Evolutionary conservation across 1,139 yeast species (phyloP).

Genomic region (Suhomyces kunorum): DNA sequence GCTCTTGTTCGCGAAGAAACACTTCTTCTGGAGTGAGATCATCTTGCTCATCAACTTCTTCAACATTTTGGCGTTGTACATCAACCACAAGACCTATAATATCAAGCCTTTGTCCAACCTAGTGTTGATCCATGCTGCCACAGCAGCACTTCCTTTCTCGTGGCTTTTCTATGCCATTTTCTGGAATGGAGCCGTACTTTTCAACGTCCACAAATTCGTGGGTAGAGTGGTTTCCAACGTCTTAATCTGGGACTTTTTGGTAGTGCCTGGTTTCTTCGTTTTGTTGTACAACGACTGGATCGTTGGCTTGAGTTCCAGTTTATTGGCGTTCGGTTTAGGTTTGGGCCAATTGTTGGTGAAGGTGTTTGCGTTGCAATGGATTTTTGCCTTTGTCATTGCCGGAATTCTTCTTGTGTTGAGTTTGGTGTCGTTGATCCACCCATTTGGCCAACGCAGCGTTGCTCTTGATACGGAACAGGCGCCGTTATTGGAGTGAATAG

Average conservation of each 20-base stretch:
- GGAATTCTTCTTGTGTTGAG: conserved; percentile 53
- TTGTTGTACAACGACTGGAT: conserved; percentile 71
- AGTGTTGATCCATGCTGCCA: conserved; percentile 62
- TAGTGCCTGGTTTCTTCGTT: conserved; percentile 62
- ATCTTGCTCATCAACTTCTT: conserved; percentile 58
- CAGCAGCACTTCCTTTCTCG: conserved; percentile 67
- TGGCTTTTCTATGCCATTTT: conserved; percentile 74
- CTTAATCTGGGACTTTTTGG: conserved; percentile 73
- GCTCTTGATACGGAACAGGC: conserved; percentile 11
- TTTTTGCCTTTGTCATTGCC: conserved; percentile 70
- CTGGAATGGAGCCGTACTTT: conserved; percentile 81
- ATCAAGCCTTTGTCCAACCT: conserved; percentile 54
- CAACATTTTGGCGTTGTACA: conserved; percentile 58
- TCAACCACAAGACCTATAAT: conserved; percentile 59
- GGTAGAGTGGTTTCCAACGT: conserved; percentile 74
- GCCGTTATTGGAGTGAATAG: conserved; percentile 11
- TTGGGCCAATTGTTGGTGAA: conserved; percentile 68
- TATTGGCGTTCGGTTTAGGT: conserved; percentile 64
- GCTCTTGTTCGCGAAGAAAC: conserved; percentile 56
- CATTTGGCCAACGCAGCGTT: conserved; percentile 5
- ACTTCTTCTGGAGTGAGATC: conserved; percentile 56
- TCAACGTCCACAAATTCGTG: conserved; percentile 55
- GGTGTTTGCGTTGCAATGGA: conserved; percentile 80
- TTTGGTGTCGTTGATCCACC: too few species aligned
- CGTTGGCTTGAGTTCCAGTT: conserved; percentile 58